Evolutionary conservation across 441 rosid genomes (phyloP).

Genomic region (Iberis amara): DNA sequence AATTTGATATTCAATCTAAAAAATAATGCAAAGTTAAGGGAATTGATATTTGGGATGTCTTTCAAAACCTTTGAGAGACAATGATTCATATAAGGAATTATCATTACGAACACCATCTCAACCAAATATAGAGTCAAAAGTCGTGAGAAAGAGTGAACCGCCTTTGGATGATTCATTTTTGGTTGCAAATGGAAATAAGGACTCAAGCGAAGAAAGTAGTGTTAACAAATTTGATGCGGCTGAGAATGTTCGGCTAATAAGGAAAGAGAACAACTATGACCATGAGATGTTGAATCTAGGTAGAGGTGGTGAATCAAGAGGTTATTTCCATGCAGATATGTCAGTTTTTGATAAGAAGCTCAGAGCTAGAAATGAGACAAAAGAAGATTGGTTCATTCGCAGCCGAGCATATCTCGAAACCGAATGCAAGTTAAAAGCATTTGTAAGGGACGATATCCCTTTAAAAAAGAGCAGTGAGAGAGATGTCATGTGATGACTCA

Average conservation of each 20-base stretch:
- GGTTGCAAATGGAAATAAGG: slow-evolving; percentile 35
- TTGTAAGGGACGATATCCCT: slow-evolving; percentile 32
- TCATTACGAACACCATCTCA: slow-evolving; percentile 25
- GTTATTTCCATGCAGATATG: slow-evolving; percentile 28
- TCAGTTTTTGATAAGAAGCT: slow-evolving; percentile 42
- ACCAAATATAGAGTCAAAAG: slow-evolving; percentile 36
- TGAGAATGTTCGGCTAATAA: slow-evolving; percentile 35
- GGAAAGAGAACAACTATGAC: slow-evolving; percentile 37
- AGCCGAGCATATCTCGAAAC: slow-evolving; percentile 36
- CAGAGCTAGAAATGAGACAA: slow-evolving; percentile 44
- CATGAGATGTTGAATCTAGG: slow-evolving; percentile 45
- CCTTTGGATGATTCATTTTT: slow-evolving; percentile 57
- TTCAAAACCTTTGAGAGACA: slow-evolving; percentile 66
- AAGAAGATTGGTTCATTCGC: slow-evolving; percentile 65
- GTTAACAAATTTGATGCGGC: slow-evolving; percentile 40
- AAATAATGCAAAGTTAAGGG: slow-evolving; percentile 37
- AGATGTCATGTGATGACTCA: slow-evolving; percentile 71
- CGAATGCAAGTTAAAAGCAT: slow-evolving; percentile 37
- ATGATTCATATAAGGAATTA: slow-evolving; percentile 44
- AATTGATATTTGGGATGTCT: slow-evolving; percentile 71
- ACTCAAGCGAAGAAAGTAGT: slow-evolving; percentile 35
- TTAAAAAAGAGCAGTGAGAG: slow-evolving; percentile 36
- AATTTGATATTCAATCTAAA: too few relatives aligned
- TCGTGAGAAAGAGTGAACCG: slow-evolving; percentile 37
- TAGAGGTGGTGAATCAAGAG: slow-evolving; percentile 34